Conservation (phyloP, 306 rosid genomes). For the Parietaria judaica region DNA sequence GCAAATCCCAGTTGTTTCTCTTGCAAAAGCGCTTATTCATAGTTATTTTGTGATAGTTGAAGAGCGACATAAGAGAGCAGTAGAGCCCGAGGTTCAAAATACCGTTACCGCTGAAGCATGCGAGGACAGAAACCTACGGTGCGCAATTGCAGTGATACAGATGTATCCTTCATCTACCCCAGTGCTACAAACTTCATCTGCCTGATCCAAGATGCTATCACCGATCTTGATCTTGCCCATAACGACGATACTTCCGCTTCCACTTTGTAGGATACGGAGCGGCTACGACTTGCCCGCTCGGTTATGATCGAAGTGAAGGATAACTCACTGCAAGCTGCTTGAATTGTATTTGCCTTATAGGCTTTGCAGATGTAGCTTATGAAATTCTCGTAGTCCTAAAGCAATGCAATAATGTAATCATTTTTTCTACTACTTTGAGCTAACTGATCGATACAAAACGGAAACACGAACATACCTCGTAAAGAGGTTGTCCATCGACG, state of each 20-base stretch:
- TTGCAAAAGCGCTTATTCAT: too few relatives aligned
- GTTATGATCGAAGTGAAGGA: constrained; percentile 21
- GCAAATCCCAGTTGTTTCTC: too few relatives aligned
- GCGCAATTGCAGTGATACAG: not conserved
- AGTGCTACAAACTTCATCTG: constrained; percentile 26
- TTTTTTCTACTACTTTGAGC: not conserved
- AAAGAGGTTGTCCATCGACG: constrained; percentile 76
- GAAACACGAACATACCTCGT: constrained; percentile 48
- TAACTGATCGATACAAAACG: not conserved
- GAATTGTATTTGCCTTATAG: constrained; percentile 40
- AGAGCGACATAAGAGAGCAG: too few relatives aligned
- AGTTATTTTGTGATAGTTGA: too few relatives aligned
- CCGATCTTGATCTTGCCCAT: constrained; percentile 31
- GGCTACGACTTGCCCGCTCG: constrained; percentile 16
- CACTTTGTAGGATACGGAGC: constrained; percentile 25
- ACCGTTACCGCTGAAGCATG: too few relatives aligned
- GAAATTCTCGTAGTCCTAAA: constrained; percentile 70
- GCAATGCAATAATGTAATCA: constrained; percentile 7
- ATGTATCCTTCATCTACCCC: constrained; percentile 9
- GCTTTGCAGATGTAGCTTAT: constrained; percentile 64
- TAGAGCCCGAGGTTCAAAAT: too few relatives aligned
- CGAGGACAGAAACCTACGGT: too few relatives aligned
- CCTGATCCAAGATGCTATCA: constrained; percentile 33
- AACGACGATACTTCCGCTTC: constrained; percentile 18
- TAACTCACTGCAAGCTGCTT: constrained; percentile 37